These are phyloP conservation scores for Nyssa sinensis DNA, from an alignment of 148 eudicot genomes.

Conservation along the genomic window DNA sequence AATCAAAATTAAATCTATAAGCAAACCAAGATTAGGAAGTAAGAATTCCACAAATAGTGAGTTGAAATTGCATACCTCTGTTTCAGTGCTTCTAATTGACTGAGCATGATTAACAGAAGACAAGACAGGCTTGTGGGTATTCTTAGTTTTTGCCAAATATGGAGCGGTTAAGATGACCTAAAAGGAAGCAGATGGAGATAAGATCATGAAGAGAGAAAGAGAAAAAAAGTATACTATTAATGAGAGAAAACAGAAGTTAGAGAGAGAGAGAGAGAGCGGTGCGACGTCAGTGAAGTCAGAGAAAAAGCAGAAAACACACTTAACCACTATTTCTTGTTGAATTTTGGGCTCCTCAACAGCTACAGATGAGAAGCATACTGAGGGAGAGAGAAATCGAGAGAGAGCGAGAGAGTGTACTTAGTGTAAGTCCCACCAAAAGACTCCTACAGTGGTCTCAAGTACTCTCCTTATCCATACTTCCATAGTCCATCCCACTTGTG, in stretches of 20 bases:
- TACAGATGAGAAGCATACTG: not conserved
- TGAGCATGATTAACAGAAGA: not conserved
- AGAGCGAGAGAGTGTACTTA: too few relatives aligned
- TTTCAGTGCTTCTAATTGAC: not conserved
- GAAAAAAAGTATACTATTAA: constrained; percentile 1
- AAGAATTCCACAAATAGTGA: not conserved
- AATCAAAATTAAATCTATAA: not conserved
- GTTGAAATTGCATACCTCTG: constrained; percentile 10
- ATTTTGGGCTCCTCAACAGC: not conserved
- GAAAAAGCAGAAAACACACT: constrained; percentile 11
- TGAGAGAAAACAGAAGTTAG: not conserved
- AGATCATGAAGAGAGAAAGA: constrained; percentile 28
- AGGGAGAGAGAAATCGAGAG: not conserved
- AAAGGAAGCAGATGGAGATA: constrained; percentile 20
- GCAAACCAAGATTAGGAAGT: not conserved
- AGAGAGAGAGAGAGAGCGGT: constrained; percentile 19
- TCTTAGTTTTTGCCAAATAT: constrained; percentile 31
- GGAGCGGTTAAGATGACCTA: constrained; percentile 16
- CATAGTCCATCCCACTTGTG: not conserved
- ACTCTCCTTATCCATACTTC: not conserved
- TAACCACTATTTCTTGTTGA: not conserved
- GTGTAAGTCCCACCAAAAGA: not conserved
- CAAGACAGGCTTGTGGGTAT: constrained; percentile 4
- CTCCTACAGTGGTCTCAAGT: not conserved
- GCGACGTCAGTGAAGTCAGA: constrained; percentile 14